Base-by-base conservation (phyloP, 345 rosid genomes). In the Arabidopsis suecica region DNA sequence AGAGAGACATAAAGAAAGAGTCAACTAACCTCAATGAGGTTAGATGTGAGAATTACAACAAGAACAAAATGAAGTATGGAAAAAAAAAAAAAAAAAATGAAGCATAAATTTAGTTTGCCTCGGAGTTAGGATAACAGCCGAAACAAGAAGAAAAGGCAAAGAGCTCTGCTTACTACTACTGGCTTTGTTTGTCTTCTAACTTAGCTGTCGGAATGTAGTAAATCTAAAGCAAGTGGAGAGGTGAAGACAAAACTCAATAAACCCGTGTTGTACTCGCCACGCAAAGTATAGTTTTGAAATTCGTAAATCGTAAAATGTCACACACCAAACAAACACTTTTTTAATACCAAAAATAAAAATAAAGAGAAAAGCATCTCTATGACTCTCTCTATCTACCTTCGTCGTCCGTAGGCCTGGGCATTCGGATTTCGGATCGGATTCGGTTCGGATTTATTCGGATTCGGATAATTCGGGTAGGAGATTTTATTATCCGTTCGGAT, bases 181-280 rank as follows among this genome's bases (percentile, higher is more conserved):
- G 71, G 58, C 58, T 65, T 73, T 1, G 11, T 16, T 34, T 74
- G 78, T 56, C 58, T 63, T 65, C 16, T 22, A 22, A 42, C 30
- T 3, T 36, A 56, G 65, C 10, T 54, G 71, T 57, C 58, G 38
- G 64, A 12, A 36, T 74, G 78, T 23, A 56, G 66, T 74, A 57
- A 73, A 54, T 41, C 53, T 11, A 7, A 18, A 36, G 59, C 78
- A 65, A 74, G 59, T 65, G 78, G 65, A 74, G 58, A 36, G 72
- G 50, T 73, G 71, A 65, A 73, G 65, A 65, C 69, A 73, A 55
- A 56, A n/a, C 58, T 56, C 32, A 65, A 65, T 44, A 18, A 73
- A 73, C 71, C 58, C 78, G 78, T 73, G 71, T 55, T 65, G 78
- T 65, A 73, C 49, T 65, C 59, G 78, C 13, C 49, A 65, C 37